Evolutionary conservation across 495 filamentous ascomycete genomes (phyloP), one percentile per base, ranked within the genome.

Genomic region (Daldinia childiae): DNA sequence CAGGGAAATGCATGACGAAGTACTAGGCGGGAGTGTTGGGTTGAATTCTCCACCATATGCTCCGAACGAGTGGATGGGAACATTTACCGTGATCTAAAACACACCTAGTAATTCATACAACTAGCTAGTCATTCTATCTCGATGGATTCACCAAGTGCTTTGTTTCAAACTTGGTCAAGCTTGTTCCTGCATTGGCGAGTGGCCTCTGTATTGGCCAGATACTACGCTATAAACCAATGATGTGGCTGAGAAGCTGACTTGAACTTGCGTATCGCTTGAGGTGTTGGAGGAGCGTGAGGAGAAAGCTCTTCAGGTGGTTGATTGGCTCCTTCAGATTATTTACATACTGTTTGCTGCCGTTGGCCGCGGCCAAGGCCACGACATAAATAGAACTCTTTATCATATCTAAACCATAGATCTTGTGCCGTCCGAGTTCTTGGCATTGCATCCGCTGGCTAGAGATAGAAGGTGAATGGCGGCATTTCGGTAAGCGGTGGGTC

Each of bases 321-420:
- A 69, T 73, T 73, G 71, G 71, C 39, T 45, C 62, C 71, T 54
- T 69, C 71, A 69, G 71, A 73, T 36, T 69, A 39, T 62, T 62
- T 51, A 48, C 38, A 38, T 52, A 29, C 62, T 73, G 65, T 66
- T 66, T 57, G 65, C 66, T 51, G 26, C 58, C 58, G 24, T 34
- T 60, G 66, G 71, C 52, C 62, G 43, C 66, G 66, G 43, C 61
- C 71, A 14, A 61, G 43, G 34, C 34, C 34, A 72, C 66, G 51
- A 66, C 66, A 66, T 51, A 69, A 73, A 73, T 73, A 73, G 71
- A 73, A 73, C 66, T 58, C 27, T 48, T 58, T 41, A 66, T 58
- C 17, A 39, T 58, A 56, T 69, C 58, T 66, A 30, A 45, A 50
- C 71, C 65, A 73, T 55, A 73, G 71, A 73, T 73, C 71, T 73